phyloP scores from a whole-genome alignment of 1,284 basidiomycete species.

The Papiliotrema fonsecae region DNA sequence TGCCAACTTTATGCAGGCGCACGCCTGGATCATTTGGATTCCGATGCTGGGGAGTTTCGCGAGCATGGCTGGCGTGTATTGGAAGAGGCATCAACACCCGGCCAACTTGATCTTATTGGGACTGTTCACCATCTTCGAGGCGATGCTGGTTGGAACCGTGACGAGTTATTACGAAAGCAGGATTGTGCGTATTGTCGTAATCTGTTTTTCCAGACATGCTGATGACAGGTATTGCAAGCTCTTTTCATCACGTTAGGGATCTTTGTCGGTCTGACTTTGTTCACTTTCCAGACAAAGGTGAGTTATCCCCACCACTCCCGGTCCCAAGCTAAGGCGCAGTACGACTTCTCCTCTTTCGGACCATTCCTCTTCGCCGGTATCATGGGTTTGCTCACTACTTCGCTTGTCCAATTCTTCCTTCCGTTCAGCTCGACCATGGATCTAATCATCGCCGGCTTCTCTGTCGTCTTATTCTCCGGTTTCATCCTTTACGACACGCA shows the following conservation, averaged over 20 bases:
- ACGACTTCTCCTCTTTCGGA: slow-evolving; percentile 45
- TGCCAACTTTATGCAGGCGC: slow-evolving; percentile 35
- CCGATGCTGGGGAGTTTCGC: slow-evolving; percentile 44
- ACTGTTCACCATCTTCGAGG: slow-evolving; percentile 51
- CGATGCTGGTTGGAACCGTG: slow-evolving; percentile 50
- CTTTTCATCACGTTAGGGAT: slow-evolving; percentile 54
- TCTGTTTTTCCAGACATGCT: neutral
- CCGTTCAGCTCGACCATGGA: slow-evolving; percentile 48
- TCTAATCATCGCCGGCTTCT: slow-evolving; percentile 40
- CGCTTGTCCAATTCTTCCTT: slow-evolving; percentile 44
- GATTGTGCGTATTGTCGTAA: slow-evolving; percentile 30
- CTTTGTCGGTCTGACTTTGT: slow-evolving; percentile 54
- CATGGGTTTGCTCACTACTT: slow-evolving; percentile 42
- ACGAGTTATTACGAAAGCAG: slow-evolving; percentile 42
- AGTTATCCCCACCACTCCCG: slow-evolving; percentile 4
- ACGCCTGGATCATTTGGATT: slow-evolving; percentile 44
- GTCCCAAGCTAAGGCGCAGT: slow-evolving; percentile 13
- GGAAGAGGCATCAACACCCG: slow-evolving; percentile 47
- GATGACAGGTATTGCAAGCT: slow-evolving; percentile 51
- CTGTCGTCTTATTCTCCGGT: slow-evolving; percentile 46
- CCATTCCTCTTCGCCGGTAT: slow-evolving; percentile 45
- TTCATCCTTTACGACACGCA: slow-evolving; percentile 47
- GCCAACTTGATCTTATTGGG: slow-evolving; percentile 53
- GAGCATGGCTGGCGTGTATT: slow-evolving; percentile 41
- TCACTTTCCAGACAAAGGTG: slow-evolving; percentile 52